These are phyloP conservation scores for Kurtzmaniella fragi DNA, from an alignment of 805 yeast species.

Conservation along the genomic window DNA sequence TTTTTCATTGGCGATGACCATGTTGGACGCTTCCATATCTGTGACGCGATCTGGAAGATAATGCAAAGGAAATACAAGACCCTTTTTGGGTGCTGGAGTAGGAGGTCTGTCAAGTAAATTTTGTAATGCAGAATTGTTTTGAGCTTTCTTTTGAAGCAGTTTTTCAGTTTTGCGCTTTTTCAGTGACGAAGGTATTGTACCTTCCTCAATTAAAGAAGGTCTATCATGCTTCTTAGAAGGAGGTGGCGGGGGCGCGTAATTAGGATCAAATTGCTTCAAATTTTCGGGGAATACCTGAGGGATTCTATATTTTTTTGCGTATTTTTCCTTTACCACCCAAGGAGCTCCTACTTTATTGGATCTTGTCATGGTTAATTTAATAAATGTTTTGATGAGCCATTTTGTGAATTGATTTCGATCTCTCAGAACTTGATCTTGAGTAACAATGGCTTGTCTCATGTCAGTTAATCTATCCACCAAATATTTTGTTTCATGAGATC, in stretches of 20 bases:
- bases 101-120: not conserved
- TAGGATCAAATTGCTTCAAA: conserved; percentile 32
- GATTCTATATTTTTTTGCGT: conserved; percentile 65
- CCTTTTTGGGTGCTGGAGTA: conserved; percentile 1
- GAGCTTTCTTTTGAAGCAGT: too few species aligned
- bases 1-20: not conserved
- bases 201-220: too few species aligned
- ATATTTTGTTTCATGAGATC: conserved; percentile 43
- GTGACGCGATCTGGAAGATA: conserved; percentile 23
- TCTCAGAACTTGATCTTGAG: conserved; percentile 67
- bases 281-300: conserved; percentile 56
- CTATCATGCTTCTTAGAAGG: not conserved
- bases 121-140: too few species aligned
- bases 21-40: conserved; percentile 1
- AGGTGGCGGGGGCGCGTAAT: conserved; percentile 3
- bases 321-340: conserved; percentile 84
- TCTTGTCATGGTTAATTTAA: conserved; percentile 72
- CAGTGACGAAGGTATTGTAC: too few species aligned
- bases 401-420: conserved; percentile 87
- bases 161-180: too few species aligned
- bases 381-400: conserved; percentile 82
- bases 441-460: conserved; percentile 60
- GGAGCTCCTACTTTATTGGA: conserved; percentile 89
- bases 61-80: conserved; percentile 20
- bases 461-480: conserved; percentile 58